Evolutionary conservation across 1,284 basidiomycete species (phyloP), one percentile per base, ranked within the genome.

Genomic region (Pisolithus thermaeus): DNA sequence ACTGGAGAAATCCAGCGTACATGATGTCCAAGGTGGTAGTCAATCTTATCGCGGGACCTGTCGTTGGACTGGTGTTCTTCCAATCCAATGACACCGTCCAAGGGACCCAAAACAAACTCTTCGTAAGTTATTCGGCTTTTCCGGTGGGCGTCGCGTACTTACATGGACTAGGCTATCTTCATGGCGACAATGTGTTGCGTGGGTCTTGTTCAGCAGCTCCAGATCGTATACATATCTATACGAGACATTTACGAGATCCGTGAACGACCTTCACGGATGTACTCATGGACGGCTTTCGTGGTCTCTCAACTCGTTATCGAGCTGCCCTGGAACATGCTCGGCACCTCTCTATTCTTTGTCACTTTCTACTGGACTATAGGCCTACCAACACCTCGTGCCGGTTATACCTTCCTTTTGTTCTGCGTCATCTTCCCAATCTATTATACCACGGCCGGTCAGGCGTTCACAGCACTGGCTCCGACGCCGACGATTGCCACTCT

Each of bases 51-150:
- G 70, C 73, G 1, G 81, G 80, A 8, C 70, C 90, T 0, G 80
- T 90, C 58, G 82, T 84, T 46, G 83, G 81, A 2, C 81, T 81
- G 58, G 76, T 79, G n/a, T 81, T 92, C 74, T 93, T 76, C 76
- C 73, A 83, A 52, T 71, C 86, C 3, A 79, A 82, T 51, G 72
- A 81, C 49, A 77, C 78, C 3, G 76, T 84, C 47, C 81, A 84
- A 56, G 90, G 89, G 44, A 82, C 85, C 0, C 90, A 92, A 66
- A 89, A 90, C 69, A 89, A 92, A 67, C 78, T 93, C 40, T 93
- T 93, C 45, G 63, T 65, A 36, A 32, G 66, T 36, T 8, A 16
- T 44, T 7, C 2, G 1, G 3, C 16, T 23, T n/a, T 35, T 9
- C 0, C 14, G 42, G 7, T 11, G 14, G n/a, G 11, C 18, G 9